These are phyloP conservation scores for Linum trigynum DNA, from an alignment of 345 rosid genomes.

Conservation along the genomic window DNA sequence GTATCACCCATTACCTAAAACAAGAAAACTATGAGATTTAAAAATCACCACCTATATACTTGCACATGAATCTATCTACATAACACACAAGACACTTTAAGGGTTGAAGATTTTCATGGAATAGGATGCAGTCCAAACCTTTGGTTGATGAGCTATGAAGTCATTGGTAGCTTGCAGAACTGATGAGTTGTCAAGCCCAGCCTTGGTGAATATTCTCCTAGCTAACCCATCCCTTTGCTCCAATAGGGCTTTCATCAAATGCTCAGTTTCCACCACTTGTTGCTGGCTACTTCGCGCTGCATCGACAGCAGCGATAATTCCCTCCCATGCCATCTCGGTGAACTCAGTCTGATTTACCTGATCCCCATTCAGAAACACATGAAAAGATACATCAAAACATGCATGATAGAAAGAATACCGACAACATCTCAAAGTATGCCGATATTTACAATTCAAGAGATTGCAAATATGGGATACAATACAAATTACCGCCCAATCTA, in stretches of 20 bases:
- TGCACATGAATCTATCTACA: not conserved
- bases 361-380: not conserved
- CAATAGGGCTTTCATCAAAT: constrained; percentile 84
- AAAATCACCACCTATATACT: not conserved
- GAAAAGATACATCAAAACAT: not conserved
- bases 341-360: constrained; percentile 53
- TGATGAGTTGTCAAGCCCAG: constrained; percentile 56
- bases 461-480: not conserved
- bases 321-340: constrained; percentile 95
- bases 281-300: constrained; percentile 58
- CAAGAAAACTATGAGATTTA: not conserved
- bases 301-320: constrained; percentile 52
- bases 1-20: constrained; percentile 57
- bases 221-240: constrained; percentile 91
- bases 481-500: not conserved
- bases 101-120: no score
- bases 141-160: constrained; percentile 69
- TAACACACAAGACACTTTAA: not conserved
- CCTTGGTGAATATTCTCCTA: constrained; percentile 66
- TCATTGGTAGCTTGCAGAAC: constrained; percentile 58
- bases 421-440: not conserved
- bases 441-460: not conserved
- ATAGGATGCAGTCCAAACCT: constrained; percentile 21
- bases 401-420: not conserved
- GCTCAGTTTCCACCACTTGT: constrained; percentile 74